Evolutionary conservation across 306 rosid genomes (phyloP).

Genomic region (Ormosia semicastrata): DNA sequence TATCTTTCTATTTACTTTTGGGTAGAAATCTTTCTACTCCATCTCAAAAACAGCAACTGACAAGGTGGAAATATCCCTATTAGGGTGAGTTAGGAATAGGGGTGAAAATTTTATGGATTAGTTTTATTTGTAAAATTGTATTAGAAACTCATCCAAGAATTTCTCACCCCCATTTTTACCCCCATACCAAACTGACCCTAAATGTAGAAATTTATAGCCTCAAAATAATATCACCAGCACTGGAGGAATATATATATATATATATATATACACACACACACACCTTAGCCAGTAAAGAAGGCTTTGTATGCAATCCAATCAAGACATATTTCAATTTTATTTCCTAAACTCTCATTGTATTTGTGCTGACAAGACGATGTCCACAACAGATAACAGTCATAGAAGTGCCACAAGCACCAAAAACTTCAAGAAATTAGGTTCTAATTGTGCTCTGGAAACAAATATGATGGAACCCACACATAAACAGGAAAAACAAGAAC

Average conservation of each 20-base stretch:
- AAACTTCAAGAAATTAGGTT: not conserved
- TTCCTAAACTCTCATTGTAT: not conserved
- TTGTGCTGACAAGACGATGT: not conserved
- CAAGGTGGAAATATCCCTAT: not conserved
- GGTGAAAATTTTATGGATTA: too few species aligned
- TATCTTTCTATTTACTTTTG: not conserved
- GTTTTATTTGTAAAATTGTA: too few species aligned
- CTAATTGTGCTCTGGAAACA: not conserved
- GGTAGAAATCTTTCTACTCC: not conserved
- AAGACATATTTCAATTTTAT: not conserved
- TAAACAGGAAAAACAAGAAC: not conserved
- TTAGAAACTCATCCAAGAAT: too few species aligned
- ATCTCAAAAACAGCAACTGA: not conserved
- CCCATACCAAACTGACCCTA: not conserved
- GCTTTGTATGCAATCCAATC: conserved; percentile 12
- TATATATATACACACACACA: too few species aligned
- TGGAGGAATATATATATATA: not conserved
- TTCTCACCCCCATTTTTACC: too few species aligned
- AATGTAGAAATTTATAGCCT: not conserved
- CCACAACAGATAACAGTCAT: not conserved
- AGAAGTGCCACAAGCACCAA: not conserved
- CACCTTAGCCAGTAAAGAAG: not conserved
- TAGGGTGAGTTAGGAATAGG: too few species aligned
- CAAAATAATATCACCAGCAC: not conserved
- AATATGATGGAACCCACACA: not conserved